A percentile compares a stretch with the other conserved stretches of the same genome.
Conservation (phyloP, 306 rosid genomes). For the Malus domestica region DNA sequence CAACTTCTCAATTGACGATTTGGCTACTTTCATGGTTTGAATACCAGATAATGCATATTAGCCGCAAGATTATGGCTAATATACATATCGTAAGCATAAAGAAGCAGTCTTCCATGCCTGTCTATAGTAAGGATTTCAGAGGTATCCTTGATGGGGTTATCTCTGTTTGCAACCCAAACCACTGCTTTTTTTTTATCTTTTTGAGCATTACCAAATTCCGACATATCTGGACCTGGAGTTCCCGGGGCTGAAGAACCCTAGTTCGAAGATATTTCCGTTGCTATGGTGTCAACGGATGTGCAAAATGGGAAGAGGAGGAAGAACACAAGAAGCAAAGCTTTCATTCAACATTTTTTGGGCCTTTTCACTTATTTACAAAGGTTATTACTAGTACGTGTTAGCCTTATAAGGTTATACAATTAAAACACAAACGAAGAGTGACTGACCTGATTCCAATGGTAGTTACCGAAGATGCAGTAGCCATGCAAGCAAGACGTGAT, state of each 20-base stretch:
- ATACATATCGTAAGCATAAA: neutral
- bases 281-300: slow-evolving; percentile 12
- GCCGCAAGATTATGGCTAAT: too few species aligned
- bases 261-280: slow-evolving; percentile 24
- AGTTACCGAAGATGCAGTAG: too few species aligned
- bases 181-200: slow-evolving; percentile 4
- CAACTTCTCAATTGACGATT: too few species aligned
- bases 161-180: slow-evolving; percentile 63
- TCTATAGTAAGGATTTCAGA: slow-evolving; percentile 1
- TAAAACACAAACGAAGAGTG: too few species aligned
- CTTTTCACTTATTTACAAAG: neutral
- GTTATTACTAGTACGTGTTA: too few species aligned
- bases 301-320: neutral
- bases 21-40: too few species aligned
- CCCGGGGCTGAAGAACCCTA: slow-evolving; percentile 46
- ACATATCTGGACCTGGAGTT: slow-evolving; percentile 17
- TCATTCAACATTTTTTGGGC: neutral
- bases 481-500: too few species aligned
- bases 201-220: slow-evolving; percentile 36
- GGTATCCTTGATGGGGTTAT: slow-evolving; percentile 23
- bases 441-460: too few species aligned
- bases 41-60: too few species aligned
- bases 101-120: neutral
- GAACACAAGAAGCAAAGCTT: neutral
- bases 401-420: too few species aligned